Conservation (phyloP, 2,329 filamentous ascomycete species). For the Colletotrichum paranaense region DNA sequence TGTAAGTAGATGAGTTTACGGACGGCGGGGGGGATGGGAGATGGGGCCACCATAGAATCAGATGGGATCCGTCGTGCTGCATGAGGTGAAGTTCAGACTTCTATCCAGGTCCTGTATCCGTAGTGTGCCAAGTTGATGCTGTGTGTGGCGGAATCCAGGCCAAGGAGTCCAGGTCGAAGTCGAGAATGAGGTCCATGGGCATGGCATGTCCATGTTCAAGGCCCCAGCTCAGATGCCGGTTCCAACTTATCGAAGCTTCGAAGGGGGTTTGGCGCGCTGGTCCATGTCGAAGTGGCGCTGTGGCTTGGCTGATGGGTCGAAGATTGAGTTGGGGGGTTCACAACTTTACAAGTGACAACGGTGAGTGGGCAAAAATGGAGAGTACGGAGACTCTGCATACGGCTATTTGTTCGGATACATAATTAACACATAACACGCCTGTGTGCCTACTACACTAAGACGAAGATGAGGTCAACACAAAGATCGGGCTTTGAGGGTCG, state of each 20-base stretch:
- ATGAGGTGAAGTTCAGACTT: constrained; percentile 3
- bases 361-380: background rate
- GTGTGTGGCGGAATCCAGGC: background rate
- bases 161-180: background rate
- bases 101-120: background rate
- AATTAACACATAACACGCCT: too few species aligned
- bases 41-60: background rate
- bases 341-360: background rate
- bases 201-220: background rate
- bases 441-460: too few species aligned
- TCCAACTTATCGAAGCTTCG: background rate
- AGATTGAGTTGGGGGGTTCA: background rate
- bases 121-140: background rate
- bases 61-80: background rate
- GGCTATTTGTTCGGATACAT: too few species aligned
- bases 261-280: background rate
- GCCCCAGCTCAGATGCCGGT: background rate
- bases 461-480: background rate
- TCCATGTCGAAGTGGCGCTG: background rate
- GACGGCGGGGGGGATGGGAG: background rate
- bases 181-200: background rate
- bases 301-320: background rate
- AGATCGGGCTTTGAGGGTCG: background rate
- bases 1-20: constrained; percentile 6
- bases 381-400: background rate